phyloP scores from a whole-genome alignment of 129 eudicot genomes.

The Erigeron canadensis region DNA sequence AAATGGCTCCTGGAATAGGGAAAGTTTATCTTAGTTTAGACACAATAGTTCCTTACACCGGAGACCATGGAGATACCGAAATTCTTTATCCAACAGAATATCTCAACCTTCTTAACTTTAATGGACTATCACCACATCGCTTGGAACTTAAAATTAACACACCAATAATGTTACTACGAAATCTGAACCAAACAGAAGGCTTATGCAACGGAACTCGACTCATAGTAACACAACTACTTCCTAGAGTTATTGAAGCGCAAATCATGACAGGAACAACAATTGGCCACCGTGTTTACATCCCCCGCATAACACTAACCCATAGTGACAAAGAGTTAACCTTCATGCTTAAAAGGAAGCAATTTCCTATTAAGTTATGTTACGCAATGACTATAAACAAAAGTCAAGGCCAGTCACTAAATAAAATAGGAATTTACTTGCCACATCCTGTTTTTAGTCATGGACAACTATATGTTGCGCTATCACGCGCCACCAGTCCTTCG shows the following conservation, averaged over 20 bases:
- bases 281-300: neutral
- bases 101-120: neutral
- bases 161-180: neutral
- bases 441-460: too few relatives aligned
- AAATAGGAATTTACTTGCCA: too few relatives aligned
- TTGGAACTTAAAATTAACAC: neutral
- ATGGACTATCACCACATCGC: neutral
- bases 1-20: neutral
- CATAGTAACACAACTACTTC: neutral
- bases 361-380: too few relatives aligned
- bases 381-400: too few relatives aligned
- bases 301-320: neutral
- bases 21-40: neutral
- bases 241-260: neutral
- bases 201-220: constrained; percentile 6
- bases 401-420: too few relatives aligned
- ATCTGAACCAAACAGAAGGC: neutral
- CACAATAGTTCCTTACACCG: neutral
- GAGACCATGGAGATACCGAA: neutral
- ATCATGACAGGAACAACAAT: neutral
- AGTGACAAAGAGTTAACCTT: constrained; percentile 8
- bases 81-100: neutral
- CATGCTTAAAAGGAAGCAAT: too few relatives aligned
- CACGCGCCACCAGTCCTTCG: too few relatives aligned
- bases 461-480: too few relatives aligned